Evolutionary conservation across 768 basidiomycete genomes (phyloP).

Genomic region (Psilocybe azurescens): DNA sequence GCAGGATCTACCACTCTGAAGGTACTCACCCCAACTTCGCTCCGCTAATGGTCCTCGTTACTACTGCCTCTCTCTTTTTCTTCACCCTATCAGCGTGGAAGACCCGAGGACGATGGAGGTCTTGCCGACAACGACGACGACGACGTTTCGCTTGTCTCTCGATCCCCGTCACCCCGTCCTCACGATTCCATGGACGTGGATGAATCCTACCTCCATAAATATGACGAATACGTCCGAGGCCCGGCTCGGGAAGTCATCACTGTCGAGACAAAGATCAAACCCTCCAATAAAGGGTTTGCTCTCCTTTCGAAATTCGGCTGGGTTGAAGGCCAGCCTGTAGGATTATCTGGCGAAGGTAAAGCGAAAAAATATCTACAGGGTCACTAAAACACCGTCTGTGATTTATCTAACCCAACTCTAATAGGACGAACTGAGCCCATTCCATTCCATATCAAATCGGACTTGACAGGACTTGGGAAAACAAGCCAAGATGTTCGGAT

Average conservation of each 20-base stretch:
- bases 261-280: slow-evolving; percentile 81
- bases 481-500: slow-evolving; percentile 78
- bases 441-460: slow-evolving; percentile 80
- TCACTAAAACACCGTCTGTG: not conserved
- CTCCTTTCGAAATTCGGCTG: slow-evolving; percentile 85
- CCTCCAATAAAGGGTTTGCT: slow-evolving; percentile 80
- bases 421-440: slow-evolving; percentile 83
- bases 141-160: slow-evolving; percentile 74
- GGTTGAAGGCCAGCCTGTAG: slow-evolving; percentile 80
- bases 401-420: slow-evolving; percentile 4
- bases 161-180: slow-evolving; percentile 70
- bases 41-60: slow-evolving; percentile 49
- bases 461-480: slow-evolving; percentile 82
- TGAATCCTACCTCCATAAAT: slow-evolving; percentile 50
- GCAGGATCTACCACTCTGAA: slow-evolving; percentile 44
- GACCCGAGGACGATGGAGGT: slow-evolving; percentile 60
- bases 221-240: slow-evolving; percentile 66
- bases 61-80: slow-evolving; percentile 56
- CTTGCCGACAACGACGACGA: slow-evolving; percentile 79
- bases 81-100: slow-evolving; percentile 66
- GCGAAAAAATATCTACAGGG: no score
- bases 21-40: slow-evolving; percentile 69
- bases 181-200: slow-evolving; percentile 60
- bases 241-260: slow-evolving; percentile 71
- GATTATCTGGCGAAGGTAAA: slow-evolving; percentile 76